Base-by-base conservation (phyloP, 2,329 filamentous ascomycete genomes). In the Parastagonospora avenae region DNA sequence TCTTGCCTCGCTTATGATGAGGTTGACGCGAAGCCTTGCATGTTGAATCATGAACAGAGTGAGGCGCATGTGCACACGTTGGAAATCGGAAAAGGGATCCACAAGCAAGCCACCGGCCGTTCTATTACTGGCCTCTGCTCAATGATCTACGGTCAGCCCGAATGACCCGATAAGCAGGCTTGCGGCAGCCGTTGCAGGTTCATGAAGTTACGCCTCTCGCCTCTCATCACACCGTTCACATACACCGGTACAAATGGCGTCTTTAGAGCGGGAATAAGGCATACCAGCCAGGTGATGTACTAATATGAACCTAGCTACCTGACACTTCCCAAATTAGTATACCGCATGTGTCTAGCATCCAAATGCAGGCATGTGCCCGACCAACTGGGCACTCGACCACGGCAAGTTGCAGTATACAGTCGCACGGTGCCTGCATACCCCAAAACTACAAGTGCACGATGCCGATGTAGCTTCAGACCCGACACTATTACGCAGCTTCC, bases 111-210 rank as follows among this genome's bases (percentile, higher is more conserved):
- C 38, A 14, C 11, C 36, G 27, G 29, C 12, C 38, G 29, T 29
- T 44, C 39, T 32, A 43, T 39, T 43, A 45, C 27, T 33, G 14
- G 27, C 27, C 29, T 28, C 6, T 42, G 27, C 24, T 28, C 35
- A 35, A 43, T 38, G 41, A 52, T 59, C 35, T 42, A 38, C 41
- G n/a, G 30, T 39, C 28, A 41, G 37, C 42, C 53, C 51, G 51
- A 42, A 61, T 59, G 51, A 59, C 46, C 51, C 51, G 52, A 54
- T 54, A 54, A 57, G 55, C 49, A 53, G 16, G 33, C 10, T 42
- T 45, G n/a, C 36, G 54, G 53, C 50, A 49, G 39, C 50, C 54
- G 42, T 49, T 52, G 48, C 31, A 29, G 19, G 14, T 31, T 30
- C 19, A 16, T 29, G 19, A 33, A 15, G 8, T 33, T 36, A n/a